A percentile compares a stretch with the other conserved stretches of the same genome.
phyloP scores from a whole-genome alignment of 768 basidiomycete species.

The Lentinula edodes region DNA sequence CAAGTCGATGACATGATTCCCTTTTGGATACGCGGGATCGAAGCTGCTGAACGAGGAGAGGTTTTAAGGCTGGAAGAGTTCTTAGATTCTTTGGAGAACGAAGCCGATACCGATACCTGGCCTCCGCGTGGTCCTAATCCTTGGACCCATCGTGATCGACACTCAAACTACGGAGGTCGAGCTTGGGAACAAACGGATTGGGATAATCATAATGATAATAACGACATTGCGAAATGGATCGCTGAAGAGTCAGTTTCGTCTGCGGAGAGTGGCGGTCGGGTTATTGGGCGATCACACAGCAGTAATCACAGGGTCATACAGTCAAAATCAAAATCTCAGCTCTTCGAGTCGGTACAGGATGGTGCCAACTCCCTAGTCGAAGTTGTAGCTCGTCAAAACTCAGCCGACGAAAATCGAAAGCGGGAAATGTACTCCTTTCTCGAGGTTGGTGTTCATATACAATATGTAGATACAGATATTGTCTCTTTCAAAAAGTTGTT shows the following conservation, averaged over 20 bases:
- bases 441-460: constrained; percentile 27
- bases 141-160: background rate
- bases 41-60: constrained; percentile 41
- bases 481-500: background rate
- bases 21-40: constrained; percentile 47
- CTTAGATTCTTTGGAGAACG: constrained; percentile 33
- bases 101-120: constrained; percentile 26
- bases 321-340: background rate
- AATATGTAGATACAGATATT: too few species aligned
- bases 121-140: background rate
- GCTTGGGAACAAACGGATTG: background rate
- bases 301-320: background rate
- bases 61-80: constrained; percentile 40
- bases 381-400: constrained; percentile 33
- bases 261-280: background rate
- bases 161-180: constrained; percentile 1
- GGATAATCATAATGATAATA: background rate
- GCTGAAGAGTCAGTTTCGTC: background rate
- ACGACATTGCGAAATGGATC: background rate
- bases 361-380: constrained; percentile 36
- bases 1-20: constrained; percentile 44
- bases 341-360: background rate
- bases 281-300: background rate
- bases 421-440: constrained; percentile 46
- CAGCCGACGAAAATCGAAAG: constrained; percentile 31